phyloP scores from a whole-genome alignment of 2,329 filamentous ascomycete genomes.

The Chaetomiaceae sp. region DNA sequence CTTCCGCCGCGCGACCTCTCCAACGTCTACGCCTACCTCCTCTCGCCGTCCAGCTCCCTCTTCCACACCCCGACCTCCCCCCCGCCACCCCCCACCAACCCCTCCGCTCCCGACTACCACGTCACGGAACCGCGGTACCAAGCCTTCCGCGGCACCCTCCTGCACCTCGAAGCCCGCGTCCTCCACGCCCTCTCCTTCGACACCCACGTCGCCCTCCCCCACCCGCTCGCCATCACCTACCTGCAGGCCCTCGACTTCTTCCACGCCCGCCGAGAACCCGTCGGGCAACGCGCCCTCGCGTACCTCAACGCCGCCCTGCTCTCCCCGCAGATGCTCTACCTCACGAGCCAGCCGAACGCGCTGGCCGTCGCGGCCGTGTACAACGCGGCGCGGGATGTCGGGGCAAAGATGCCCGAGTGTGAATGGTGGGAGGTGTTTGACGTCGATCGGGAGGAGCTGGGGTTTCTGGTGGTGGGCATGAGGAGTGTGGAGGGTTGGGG shows the following conservation, averaged over 20 bases:
- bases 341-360: constrained; percentile 84
- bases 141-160: constrained; percentile 57
- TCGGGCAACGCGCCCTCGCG: constrained; percentile 64
- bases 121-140: constrained; percentile 71
- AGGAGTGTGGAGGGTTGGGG: constrained; percentile 72
- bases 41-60: constrained; percentile 56
- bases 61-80: constrained; percentile 39
- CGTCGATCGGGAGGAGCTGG: constrained; percentile 87
- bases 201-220: constrained; percentile 78
- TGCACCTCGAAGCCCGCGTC: constrained; percentile 72
- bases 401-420: constrained; percentile 71
- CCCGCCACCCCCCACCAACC: constrained; percentile 36
- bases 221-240: constrained; percentile 85
- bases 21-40: constrained; percentile 80
- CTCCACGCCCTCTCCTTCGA: constrained; percentile 75
- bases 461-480: constrained; percentile 85
- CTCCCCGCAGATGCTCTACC: constrained; percentile 81
- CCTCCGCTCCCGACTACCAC: constrained; percentile 59
- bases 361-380: constrained; percentile 89
- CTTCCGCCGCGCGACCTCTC: constrained; percentile 74
- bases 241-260: constrained; percentile 78
- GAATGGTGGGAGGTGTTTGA: constrained; percentile 99
- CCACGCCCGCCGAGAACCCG: constrained; percentile 38
- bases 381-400: constrained; percentile 73
- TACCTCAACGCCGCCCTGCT: constrained; percentile 84